Evolutionary conservation across 768 basidiomycete species (phyloP), one percentile per base, ranked within the genome.

Genomic region (Butyriboletus loyo): DNA sequence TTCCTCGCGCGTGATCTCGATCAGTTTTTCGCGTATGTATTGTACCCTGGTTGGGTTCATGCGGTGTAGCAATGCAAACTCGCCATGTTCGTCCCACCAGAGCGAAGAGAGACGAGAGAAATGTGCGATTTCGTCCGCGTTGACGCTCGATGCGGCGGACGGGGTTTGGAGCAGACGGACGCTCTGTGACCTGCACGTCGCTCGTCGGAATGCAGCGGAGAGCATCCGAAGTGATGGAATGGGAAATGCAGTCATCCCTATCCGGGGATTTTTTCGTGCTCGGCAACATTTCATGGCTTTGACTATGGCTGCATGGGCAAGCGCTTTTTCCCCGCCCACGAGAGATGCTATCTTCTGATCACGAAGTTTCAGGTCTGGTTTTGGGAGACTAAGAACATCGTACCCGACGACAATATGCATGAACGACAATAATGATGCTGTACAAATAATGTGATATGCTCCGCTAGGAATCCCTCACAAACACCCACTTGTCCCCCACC

Each of bases 31-130:
- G 36, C 82, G 79, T 28, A 99, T 79, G 68, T 92, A 97, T 50
- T 83, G 81, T 61, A 94, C 79, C 37, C 97, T 77, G 11, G 86
- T 79, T 2, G 94, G 93, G 72, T 99, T 99, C 96, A 99, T 98
- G 63, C 83, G 82, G 66, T 98, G 97, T 31, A 99, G 73, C 34
- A 93, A 73, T 4, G 75, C 77, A 66, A 96, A 95, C 68, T 98
- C 95, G 59, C 96, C 95, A 19, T 77, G 81, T 65, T 96, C 92
- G 69, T 95, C 85, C 94, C 95, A 98, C 95, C 95, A 98, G 63
- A 85, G 77, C n/a, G 87, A 84, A 2, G 92, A 91, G 5, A 97
- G 83, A 25, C 80, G 77, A 3, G 94, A 92, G 68, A 98, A 97
- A 68, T 92, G 90, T 0, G 87, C 84, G 35, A 97, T 88, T 70